These are phyloP conservation scores for Jamesozyma jinghongensis DNA, from an alignment of 805 yeast genomes.

Conservation along the genomic window DNA sequence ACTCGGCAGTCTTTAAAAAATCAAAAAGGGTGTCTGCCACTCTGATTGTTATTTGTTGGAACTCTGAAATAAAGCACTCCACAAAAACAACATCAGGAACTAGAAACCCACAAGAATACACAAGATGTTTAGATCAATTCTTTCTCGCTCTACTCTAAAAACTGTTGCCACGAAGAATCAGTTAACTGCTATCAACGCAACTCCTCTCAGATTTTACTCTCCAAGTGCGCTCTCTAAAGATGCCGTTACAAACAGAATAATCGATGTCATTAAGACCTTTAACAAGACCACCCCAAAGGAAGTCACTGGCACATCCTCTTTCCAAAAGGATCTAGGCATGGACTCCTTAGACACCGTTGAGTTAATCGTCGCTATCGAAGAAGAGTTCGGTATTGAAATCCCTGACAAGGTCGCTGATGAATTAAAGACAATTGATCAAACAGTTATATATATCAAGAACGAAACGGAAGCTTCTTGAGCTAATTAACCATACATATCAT, in stretches of 20 bases:
- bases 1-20: too few relatives aligned
- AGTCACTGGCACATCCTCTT: conserved; percentile 34
- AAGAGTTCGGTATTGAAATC: conserved; percentile 73
- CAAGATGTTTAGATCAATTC: neutral
- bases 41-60: too few relatives aligned
- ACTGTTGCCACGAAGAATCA: neutral
- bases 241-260: conserved; percentile 74
- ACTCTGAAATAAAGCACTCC: too few relatives aligned
- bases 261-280: conserved; percentile 60
- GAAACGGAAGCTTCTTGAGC: conserved; percentile 2
- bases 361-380: conserved; percentile 92
- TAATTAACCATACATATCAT: too few relatives aligned
- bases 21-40: too few relatives aligned
- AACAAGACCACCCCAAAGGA: conserved; percentile 47
- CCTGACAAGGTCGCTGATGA: conserved; percentile 89
- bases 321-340: conserved; percentile 46
- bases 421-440: conserved; percentile 85
- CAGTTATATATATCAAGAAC: conserved; percentile 62
- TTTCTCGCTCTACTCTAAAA: neutral
- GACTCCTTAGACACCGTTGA: conserved; percentile 94
- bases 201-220: conserved; percentile 9
- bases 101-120: too few relatives aligned
- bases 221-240: conserved; percentile 43
- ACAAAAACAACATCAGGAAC: too few relatives aligned
- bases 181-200: neutral